These are phyloP conservation scores for Cryptococcus sp. DNA, from an alignment of 1,284 basidiomycete genomes.

Conservation along the genomic window DNA sequence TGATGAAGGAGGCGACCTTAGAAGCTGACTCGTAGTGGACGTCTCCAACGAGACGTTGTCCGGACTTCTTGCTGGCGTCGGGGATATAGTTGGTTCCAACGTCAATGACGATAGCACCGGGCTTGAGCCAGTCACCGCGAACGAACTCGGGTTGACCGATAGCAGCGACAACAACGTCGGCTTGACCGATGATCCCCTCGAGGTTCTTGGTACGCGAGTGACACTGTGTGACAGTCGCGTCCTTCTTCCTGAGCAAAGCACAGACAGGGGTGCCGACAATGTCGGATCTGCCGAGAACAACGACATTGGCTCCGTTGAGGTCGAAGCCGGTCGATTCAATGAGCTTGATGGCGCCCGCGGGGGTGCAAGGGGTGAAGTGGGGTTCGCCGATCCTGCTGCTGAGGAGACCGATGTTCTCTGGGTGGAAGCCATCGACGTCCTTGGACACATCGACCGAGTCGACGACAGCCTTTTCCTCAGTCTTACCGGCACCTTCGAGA, in stretches of 20 bases:
- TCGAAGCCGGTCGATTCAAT: conserved; percentile 80
- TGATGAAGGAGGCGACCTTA: conserved; percentile 82
- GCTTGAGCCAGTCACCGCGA: conserved; percentile 93
- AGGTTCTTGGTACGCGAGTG: conserved; percentile 88
- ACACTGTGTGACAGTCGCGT: conserved; percentile 97
- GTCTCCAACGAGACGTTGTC: conserved; percentile 94
- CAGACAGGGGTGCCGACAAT: conserved; percentile 97
- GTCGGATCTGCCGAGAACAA: conserved; percentile 95
- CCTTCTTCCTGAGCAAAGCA: conserved; percentile 81
- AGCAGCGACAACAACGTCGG: conserved; percentile 91
- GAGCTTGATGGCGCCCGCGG: conserved; percentile 86
- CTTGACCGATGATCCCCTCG: conserved; percentile 74
- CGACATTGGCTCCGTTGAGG: conserved; percentile 76
- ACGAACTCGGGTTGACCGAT: conserved; percentile 91
- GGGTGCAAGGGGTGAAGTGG: conserved; percentile 93
- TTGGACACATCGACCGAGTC: conserved; percentile 93
- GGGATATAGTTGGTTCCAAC: conserved; percentile 97
- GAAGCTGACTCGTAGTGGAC: conserved; percentile 82
- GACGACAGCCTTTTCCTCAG: conserved; percentile 86
- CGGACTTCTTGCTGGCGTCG: conserved; percentile 88
- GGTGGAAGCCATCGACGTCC: conserved; percentile 99
- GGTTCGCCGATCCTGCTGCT: conserved; percentile 88
- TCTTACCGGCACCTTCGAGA: conserved; percentile 77
- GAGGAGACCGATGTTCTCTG: conserved; percentile 96
- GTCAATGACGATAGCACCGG: conserved; percentile 89